These are phyloP conservation scores for Penicillium sp. DNA, from an alignment of 2,329 filamentous ascomycete genomes.

Conservation along the genomic window DNA sequence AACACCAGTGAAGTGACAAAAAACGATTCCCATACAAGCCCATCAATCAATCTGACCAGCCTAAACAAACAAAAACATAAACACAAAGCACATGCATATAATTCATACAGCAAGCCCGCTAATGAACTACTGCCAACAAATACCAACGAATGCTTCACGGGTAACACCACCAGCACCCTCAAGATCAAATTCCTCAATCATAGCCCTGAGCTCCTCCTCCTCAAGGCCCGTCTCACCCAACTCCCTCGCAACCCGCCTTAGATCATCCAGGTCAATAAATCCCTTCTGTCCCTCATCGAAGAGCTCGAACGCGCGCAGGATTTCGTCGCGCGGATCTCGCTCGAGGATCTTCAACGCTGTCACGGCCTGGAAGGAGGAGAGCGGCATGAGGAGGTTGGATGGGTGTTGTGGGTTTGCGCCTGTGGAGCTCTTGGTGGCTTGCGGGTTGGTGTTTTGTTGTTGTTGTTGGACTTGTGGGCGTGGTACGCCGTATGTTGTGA, in stretches of 20 bases:
- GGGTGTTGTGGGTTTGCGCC: slow-evolving; percentile 59
- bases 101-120: neutral
- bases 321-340: slow-evolving; percentile 88
- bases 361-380: slow-evolving; percentile 73
- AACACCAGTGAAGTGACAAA: neutral
- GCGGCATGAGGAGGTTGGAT: slow-evolving; percentile 72
- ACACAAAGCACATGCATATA: slow-evolving; percentile 4
- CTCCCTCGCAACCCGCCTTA: slow-evolving; percentile 85
- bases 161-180: slow-evolving; percentile 82
- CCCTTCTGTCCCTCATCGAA: slow-evolving; percentile 95
- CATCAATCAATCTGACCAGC: slow-evolving; percentile 6
- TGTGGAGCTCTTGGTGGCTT: slow-evolving; percentile 25
- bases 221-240: slow-evolving; percentile 85
- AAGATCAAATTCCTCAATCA: slow-evolving; percentile 98
- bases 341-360: slow-evolving; percentile 79
- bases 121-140: slow-evolving; percentile 58
- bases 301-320: slow-evolving; percentile 84
- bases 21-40: slow-evolving; percentile 7
- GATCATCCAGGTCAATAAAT: slow-evolving; percentile 83
- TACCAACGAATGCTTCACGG: slow-evolving; percentile 68
- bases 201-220: slow-evolving; percentile 88
- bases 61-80: neutral
- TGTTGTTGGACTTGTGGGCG: slow-evolving; percentile 59
- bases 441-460: slow-evolving; percentile 36
- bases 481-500: slow-evolving; percentile 79